Conservation (phyloP, 345 rosid species). For the Firmiana major region DNA sequence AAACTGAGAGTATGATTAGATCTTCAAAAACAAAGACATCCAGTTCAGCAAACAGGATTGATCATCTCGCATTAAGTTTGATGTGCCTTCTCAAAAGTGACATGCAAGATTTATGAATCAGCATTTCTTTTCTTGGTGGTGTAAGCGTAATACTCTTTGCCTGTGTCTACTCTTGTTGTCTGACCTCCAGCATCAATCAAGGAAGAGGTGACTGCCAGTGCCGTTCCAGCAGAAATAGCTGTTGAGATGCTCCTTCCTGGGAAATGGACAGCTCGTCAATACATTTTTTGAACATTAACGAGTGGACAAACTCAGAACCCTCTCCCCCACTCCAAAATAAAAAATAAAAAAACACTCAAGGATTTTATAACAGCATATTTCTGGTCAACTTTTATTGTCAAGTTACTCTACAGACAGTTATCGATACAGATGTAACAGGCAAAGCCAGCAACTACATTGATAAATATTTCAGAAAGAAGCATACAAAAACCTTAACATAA, state of each 20-base stretch:
- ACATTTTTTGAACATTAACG: not conserved
- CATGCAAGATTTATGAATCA: slow-evolving; percentile 36
- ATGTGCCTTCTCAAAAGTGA: slow-evolving; percentile 7
- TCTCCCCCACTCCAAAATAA: too few relatives aligned
- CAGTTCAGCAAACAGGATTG: slow-evolving; percentile 6
- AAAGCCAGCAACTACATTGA: not conserved
- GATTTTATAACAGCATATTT: not conserved
- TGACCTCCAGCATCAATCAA: slow-evolving; percentile 85
- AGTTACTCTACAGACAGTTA: not conserved
- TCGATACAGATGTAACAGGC: not conserved
- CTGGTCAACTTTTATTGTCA: not conserved
- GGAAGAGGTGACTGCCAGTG: slow-evolving; percentile 80
- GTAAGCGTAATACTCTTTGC: slow-evolving; percentile 92
- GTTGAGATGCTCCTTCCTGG: slow-evolving; percentile 83
- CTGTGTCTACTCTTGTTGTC: slow-evolving; percentile 80
- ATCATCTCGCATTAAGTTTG: slow-evolving; percentile 3
- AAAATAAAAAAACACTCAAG: too few relatives aligned
- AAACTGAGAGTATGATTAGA: slow-evolving; percentile 33
- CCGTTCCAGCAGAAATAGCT: slow-evolving; percentile 84
- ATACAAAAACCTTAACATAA: not conserved
- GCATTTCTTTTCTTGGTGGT: slow-evolving; percentile 77
- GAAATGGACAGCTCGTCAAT: slow-evolving; percentile 1
- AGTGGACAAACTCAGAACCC: not conserved
- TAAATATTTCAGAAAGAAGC: not conserved
- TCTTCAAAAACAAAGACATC: slow-evolving; percentile 36